phyloP scores from a whole-genome alignment of 2,329 filamentous ascomycete species.

The Tolypocladium cylindrosporum region DNA sequence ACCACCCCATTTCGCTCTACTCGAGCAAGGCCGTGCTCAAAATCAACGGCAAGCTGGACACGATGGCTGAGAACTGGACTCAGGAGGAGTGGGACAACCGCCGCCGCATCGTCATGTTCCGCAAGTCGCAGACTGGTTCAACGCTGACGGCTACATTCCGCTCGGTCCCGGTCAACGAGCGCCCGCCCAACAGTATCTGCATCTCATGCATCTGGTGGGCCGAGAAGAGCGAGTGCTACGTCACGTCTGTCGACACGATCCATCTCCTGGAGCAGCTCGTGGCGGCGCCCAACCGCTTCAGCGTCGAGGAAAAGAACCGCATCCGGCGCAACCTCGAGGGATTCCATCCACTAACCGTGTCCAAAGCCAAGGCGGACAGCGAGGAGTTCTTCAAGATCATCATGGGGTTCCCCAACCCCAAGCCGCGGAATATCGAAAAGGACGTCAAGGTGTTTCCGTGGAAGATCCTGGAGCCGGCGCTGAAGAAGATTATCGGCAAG shows the following conservation, averaged over 20 bases:
- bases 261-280: constrained; percentile 88
- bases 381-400: constrained; percentile 99
- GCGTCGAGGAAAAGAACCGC: constrained; percentile 95
- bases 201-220: constrained; percentile 98
- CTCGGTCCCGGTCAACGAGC: constrained; percentile 67
- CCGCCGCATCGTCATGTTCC: constrained; percentile 81
- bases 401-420: constrained; percentile 92
- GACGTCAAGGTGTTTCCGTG: constrained; percentile 98
- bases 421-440: constrained; percentile 96
- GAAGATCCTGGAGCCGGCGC: constrained; percentile 75
- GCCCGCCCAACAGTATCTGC: constrained; percentile 76
- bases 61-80: constrained; percentile 78
- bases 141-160: constrained; percentile 74
- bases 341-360: constrained; percentile 85
- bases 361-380: constrained; percentile 83
- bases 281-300: constrained; percentile 65
- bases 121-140: constrained; percentile 69
- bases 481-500: constrained; percentile 99
- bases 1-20: constrained; percentile 73
- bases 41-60: constrained; percentile 73
- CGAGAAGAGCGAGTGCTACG: constrained; percentile 81
- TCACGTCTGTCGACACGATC: constrained; percentile 96
- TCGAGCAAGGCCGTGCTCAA: constrained; percentile 77
- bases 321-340: constrained; percentile 93
- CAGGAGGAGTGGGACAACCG: constrained; percentile 70